Base-by-base conservation (phyloP, 2,329 filamentous ascomycete species). In the Lasiodiplodia citricola region DNA sequence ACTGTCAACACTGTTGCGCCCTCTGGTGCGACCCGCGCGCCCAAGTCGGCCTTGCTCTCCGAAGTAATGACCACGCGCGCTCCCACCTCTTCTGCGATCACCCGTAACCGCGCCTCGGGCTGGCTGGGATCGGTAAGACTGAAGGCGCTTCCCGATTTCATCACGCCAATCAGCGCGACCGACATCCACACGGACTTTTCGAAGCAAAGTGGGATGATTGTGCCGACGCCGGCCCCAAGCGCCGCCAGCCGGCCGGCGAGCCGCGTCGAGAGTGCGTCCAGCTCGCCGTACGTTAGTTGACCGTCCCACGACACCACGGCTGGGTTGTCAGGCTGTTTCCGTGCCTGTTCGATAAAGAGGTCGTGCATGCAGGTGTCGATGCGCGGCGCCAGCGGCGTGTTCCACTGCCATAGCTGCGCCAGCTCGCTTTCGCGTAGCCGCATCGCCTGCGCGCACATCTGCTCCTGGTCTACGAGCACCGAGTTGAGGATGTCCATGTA, bases 371-470 rank as follows among this genome's bases (percentile, higher is more conserved):
- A 35, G 7, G 6, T 7, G 31, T 35, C 31, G 31, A 35, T 35
- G 31, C 31, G 31, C 31, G 31, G 31, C 31, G 31, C 31, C 1
- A 86, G 70, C 2, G 77, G 70, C 31, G 82, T 75, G 57, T 85
- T 86, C 82, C 83, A 85, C 3, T 74, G 73, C 84, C 84, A 86
- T 51, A 86, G 79, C 28, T 82, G 75, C 18, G 80, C 73, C 5
- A 84, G 72, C 67, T 86, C 84, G 18, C 75, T 75, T 76, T 72
- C 11, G 68, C 72, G 74, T 10, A 80, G 79, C 1, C 73, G 72
- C 44, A 83, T 71, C 47, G 73, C 76, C 13, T 77, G 71, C 69
- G 78, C 70, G n/a, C 84, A 72, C 4, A 78, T 69, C 4, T 69
- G 67, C 0, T 72, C 68, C 1, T 74, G 75, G 50, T 74, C 74